A percentile compares a stretch with the other conserved stretches of the same genome.
phyloP scores from a whole-genome alignment of 148 eudicot species.

The Vaccinium darrowii region DNA sequence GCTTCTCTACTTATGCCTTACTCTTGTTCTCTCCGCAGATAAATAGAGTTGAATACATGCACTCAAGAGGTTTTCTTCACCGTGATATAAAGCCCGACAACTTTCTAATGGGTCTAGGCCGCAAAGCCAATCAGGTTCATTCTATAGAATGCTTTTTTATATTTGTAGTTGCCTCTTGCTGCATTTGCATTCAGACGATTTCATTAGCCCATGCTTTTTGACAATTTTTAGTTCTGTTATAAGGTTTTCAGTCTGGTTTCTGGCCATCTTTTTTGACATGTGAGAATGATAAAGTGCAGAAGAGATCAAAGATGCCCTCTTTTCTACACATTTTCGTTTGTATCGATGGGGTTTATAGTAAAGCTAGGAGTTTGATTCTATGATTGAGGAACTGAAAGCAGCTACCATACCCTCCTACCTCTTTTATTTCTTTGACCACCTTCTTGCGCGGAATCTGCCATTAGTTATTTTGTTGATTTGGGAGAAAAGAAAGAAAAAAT shows the following conservation, averaged over 20 bases:
- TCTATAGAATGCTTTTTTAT: not conserved
- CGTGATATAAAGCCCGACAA: conserved; percentile 99
- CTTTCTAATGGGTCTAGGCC: conserved; percentile 96
- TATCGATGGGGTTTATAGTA: too few species aligned
- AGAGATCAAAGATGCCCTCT: too few species aligned
- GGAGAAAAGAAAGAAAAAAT: too few species aligned
- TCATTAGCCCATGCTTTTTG: too few species aligned
- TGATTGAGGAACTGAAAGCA: too few species aligned
- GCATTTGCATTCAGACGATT: not conserved
- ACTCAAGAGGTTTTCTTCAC: conserved; percentile 98
- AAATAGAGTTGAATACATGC: conserved; percentile 67
- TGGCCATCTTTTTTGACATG: not conserved
- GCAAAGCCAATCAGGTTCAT: conserved; percentile 95
- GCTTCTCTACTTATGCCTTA: conserved; percentile 9
- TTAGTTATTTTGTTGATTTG: too few species aligned
- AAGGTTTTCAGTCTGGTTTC: not conserved
- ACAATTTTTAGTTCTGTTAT: conserved; percentile 2
- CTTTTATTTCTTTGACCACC: too few species aligned
- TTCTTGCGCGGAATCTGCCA: too few species aligned
- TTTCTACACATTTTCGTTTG: too few species aligned
- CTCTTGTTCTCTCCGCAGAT: conserved; percentile 31
- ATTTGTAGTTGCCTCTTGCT: not conserved
- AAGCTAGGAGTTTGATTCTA: too few species aligned
- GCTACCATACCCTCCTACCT: too few species aligned
- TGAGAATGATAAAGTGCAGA: not conserved